A percentile compares a stretch with the other conserved stretches of the same genome.
Evolutionary conservation across 1,139 yeast species (phyloP).

Genomic region (Lodderomyces parapsilosis): DNA sequence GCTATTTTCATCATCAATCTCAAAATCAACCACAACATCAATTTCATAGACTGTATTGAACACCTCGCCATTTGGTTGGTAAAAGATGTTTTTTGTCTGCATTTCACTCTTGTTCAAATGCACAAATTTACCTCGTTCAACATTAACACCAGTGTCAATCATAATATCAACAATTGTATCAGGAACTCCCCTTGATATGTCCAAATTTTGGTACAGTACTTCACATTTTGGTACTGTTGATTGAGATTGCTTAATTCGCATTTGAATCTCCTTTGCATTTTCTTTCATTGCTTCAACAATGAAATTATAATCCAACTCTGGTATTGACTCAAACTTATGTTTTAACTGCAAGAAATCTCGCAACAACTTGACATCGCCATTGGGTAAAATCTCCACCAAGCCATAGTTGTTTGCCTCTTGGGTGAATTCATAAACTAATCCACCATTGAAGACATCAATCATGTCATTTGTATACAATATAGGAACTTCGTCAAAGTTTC

Average conservation of each 20-base stretch:
- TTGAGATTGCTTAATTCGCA: slow-evolving; percentile 23
- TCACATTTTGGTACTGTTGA: slow-evolving; percentile 39
- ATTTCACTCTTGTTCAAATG: slow-evolving; percentile 39
- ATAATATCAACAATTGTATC: slow-evolving; percentile 40
- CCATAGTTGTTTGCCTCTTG: slow-evolving; percentile 92
- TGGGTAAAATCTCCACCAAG: slow-evolving; percentile 58
- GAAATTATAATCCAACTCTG: slow-evolving; percentile 25
- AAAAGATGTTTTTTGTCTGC: slow-evolving; percentile 34
- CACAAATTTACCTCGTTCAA: slow-evolving; percentile 47
- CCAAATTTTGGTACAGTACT: slow-evolving; percentile 49
- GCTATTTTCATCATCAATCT: slow-evolving; percentile 9
- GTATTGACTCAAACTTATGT: slow-evolving; percentile 40
- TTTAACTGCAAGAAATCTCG: slow-evolving; percentile 56
- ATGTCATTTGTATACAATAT: slow-evolving; percentile 71
- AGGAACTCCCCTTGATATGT: slow-evolving; percentile 49
- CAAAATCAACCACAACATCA: slow-evolving; percentile 22
- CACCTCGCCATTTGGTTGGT: slow-evolving; percentile 35
- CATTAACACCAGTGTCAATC: slow-evolving; percentile 48
- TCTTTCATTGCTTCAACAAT: slow-evolving; percentile 25
- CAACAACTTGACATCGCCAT: slow-evolving; percentile 56
- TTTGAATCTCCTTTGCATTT: slow-evolving; percentile 26
- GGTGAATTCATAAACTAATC: slow-evolving; percentile 86
- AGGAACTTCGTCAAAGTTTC: slow-evolving; percentile 75
- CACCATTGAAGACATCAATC: slow-evolving; percentile 86
- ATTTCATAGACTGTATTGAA: slow-evolving; percentile 21